A percentile compares a stretch with the other conserved stretches of the same genome.
phyloP scores from a whole-genome alignment of 257 asterid genomes.

The Paulownia fortunei region DNA sequence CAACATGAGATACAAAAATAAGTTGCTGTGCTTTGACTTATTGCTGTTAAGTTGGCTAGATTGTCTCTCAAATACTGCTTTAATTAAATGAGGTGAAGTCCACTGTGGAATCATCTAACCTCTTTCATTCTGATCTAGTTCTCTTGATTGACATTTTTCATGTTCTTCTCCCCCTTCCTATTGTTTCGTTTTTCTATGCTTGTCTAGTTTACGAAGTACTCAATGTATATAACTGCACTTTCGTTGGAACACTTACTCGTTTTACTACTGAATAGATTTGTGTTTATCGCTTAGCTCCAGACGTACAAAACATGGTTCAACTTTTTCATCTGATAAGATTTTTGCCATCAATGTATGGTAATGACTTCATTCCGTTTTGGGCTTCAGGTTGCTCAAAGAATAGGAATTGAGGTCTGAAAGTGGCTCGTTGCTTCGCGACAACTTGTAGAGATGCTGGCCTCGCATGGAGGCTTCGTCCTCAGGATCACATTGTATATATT shows the following conservation, averaged over 20 bases:
- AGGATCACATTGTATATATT: conserved; percentile 31
- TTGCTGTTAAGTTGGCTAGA: too few species aligned
- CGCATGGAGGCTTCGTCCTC: conserved; percentile 39
- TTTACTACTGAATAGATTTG: too few species aligned
- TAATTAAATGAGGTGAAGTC: too few species aligned
- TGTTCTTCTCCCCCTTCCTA: not conserved
- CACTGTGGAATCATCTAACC: not conserved
- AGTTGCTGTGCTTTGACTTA: not conserved
- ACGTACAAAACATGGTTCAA: not conserved
- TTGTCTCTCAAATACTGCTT: too few species aligned
- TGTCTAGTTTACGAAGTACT: not conserved
- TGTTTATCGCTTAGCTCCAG: not conserved
- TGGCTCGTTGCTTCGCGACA: not conserved
- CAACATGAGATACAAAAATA: not conserved
- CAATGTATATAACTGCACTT: not conserved
- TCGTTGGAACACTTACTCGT: not conserved
- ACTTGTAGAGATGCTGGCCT: conserved; percentile 42
- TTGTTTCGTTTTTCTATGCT: not conserved
- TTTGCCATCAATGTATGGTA: conserved; percentile 37
- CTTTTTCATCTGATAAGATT: not conserved
- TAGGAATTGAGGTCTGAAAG: conserved; percentile 76
- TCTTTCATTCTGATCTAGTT: not conserved
- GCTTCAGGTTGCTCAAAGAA: conserved; percentile 88
- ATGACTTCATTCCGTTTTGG: not conserved
- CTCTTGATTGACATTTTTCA: not conserved